A percentile compares a stretch with the other conserved stretches of the same genome.
Conservation (phyloP, 1,284 basidiomycete genomes). For the Mycena citricolor region DNA sequence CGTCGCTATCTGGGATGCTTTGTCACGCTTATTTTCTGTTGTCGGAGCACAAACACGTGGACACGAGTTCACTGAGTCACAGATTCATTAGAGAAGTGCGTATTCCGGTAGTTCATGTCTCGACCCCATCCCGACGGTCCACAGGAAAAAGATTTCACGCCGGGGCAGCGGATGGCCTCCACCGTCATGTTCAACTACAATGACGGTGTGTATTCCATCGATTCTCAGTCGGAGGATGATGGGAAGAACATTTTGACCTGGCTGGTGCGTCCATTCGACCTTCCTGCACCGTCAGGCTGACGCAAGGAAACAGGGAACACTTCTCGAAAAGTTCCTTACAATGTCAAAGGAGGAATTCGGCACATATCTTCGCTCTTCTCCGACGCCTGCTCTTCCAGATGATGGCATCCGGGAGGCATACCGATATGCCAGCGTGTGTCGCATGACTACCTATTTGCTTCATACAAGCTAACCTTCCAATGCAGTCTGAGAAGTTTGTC, state of each 20-base stretch:
- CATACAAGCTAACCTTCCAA: slow-evolving; percentile 1
- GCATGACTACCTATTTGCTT: not conserved
- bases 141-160: slow-evolving; percentile 69
- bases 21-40: slow-evolving; percentile 89
- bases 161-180: slow-evolving; percentile 80
- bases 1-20: slow-evolving; percentile 84
- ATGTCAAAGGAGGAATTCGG: slow-evolving; percentile 65
- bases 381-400: slow-evolving; percentile 35
- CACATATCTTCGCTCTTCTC: slow-evolving; percentile 52
- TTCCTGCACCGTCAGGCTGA: not conserved
- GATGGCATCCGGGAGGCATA: slow-evolving; percentile 65
- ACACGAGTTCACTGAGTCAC: slow-evolving; percentile 56
- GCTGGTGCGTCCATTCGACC: slow-evolving; percentile 52
- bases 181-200: slow-evolving; percentile 67
- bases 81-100: slow-evolving; percentile 64
- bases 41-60: slow-evolving; percentile 61
- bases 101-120: slow-evolving; percentile 10
- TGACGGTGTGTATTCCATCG: slow-evolving; percentile 78
- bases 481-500: slow-evolving; percentile 72
- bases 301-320: slow-evolving; percentile 60
- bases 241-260: slow-evolving; percentile 78
- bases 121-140: slow-evolving; percentile 1
- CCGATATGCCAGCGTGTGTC: slow-evolving; percentile 74
- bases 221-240: slow-evolving; percentile 58
- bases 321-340: slow-evolving; percentile 90